Conservation (phyloP, 1,284 basidiomycete species). For the Cutaneotrichosporon dermatis region DNA sequence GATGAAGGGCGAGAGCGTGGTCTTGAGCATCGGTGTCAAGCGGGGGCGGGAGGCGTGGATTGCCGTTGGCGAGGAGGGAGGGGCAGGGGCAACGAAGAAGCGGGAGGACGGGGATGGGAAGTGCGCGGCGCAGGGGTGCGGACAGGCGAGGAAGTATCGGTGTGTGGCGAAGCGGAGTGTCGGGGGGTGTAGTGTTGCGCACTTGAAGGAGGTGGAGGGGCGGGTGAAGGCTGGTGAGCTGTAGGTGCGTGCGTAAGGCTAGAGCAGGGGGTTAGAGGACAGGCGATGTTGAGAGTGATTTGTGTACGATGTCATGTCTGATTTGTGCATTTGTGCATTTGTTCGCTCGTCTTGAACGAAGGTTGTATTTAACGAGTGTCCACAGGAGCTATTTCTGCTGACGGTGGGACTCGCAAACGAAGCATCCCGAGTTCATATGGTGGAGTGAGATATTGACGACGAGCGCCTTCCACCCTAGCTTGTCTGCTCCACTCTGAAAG, state of each 20-base stretch:
- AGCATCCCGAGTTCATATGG: too few species aligned
- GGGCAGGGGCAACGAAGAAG: background rate
- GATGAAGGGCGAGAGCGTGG: constrained; percentile 15
- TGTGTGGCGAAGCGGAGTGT: constrained; percentile 53
- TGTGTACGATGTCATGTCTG: background rate
- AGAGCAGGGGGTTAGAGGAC: too few species aligned
- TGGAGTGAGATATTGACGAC: too few species aligned
- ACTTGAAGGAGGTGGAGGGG: constrained; percentile 44
- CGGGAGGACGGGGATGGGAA: background rate
- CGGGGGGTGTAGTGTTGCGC: constrained; percentile 57
- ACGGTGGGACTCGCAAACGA: too few species aligned
- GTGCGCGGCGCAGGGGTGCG: constrained; percentile 55
- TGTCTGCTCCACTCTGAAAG: too few species aligned
- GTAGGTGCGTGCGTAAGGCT: background rate
- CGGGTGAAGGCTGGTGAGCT: background rate
- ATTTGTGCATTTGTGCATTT: too few species aligned
- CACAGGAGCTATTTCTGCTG: too few species aligned
- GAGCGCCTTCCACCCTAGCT: too few species aligned
- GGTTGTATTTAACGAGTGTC: too few species aligned
- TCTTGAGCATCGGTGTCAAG: constrained; percentile 27
- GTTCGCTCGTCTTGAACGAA: too few species aligned
- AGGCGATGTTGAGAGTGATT: too few species aligned
- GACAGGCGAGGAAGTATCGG: constrained; percentile 54
- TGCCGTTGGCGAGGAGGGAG: background rate
- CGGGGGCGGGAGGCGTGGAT: constrained; percentile 28